Percentiles rank a stretch among this genome's conserved stretches.
Conservation (phyloP, 257 asterid genomes). For the Fraxinus pennsylvanica region DNA sequence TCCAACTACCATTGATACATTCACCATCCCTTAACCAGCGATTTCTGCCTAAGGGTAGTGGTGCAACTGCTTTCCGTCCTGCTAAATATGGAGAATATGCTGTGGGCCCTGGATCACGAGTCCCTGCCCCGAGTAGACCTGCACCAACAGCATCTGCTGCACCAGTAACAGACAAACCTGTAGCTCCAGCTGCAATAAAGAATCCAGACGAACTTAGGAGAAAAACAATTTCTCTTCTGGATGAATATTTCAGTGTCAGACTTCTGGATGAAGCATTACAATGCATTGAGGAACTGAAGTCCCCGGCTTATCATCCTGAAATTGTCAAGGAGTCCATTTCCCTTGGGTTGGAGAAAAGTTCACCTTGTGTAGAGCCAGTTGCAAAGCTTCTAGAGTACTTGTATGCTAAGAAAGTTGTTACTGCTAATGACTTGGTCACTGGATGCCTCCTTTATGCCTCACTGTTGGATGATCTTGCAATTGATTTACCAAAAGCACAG, state of each 20-base stretch:
- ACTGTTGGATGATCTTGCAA: constrained; percentile 73
- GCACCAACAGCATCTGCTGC: constrained; percentile 23
- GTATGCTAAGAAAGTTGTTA: constrained; percentile 49
- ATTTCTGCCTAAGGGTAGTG: constrained; percentile 63
- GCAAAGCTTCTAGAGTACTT: constrained; percentile 58
- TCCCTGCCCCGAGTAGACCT: constrained; percentile 35
- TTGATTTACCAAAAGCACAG: constrained; percentile 90
- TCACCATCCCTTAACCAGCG: constrained; percentile 55
- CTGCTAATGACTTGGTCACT: constrained; percentile 35
- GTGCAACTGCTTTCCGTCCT: constrained; percentile 42
- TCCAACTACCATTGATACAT: constrained; percentile 58
- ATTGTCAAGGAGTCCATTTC: constrained; percentile 71
- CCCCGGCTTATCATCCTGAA: constrained; percentile 76
- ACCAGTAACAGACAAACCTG: constrained; percentile 39
- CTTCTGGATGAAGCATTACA: constrained; percentile 75
- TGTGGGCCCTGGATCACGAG: constrained; percentile 43
- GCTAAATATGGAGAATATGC: constrained; percentile 39
- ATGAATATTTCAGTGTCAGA: constrained; percentile 70
- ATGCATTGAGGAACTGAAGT: constrained; percentile 76
- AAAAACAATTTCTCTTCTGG: constrained; percentile 61
- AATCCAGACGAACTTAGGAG: constrained; percentile 55
- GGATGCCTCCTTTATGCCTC: constrained; percentile 62
- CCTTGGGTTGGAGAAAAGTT: constrained; percentile 70
- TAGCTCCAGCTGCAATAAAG: constrained; percentile 35
- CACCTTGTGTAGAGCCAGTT: constrained; percentile 61